These are phyloP conservation scores for Adansonia rubrostipa DNA, from an alignment of 441 rosid genomes.

Conservation along the genomic window DNA sequence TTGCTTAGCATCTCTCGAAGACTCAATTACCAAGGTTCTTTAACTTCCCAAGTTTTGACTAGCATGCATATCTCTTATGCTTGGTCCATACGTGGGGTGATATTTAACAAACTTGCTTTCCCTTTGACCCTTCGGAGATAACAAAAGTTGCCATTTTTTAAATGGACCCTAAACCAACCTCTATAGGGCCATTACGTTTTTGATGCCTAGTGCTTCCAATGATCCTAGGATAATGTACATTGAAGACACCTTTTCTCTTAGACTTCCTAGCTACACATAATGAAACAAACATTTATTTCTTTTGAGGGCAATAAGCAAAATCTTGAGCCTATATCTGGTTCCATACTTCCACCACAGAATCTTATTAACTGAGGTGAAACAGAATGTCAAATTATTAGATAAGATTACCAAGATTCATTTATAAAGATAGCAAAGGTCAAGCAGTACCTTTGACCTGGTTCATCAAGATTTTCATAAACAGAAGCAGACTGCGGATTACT, in stretches of 20 bases:
- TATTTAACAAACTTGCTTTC: conserved; percentile 9
- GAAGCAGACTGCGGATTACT: conserved; percentile 66
- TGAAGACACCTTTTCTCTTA: neutral
- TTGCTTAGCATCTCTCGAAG: conserved; percentile 11
- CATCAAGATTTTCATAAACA: conserved; percentile 85
- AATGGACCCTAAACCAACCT: neutral
- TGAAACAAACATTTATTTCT: neutral
- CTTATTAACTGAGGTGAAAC: conserved; percentile 5
- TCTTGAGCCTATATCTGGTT: conserved; percentile 17
- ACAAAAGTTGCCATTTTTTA: neutral
- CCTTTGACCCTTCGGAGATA: neutral
- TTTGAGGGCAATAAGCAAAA: conserved; percentile 12
- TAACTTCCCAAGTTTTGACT: neutral
- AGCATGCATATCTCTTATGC: neutral
- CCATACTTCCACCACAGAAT: conserved; percentile 21
- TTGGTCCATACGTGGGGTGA: neutral
- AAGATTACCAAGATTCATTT: conserved; percentile 11
- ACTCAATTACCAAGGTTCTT: neutral
- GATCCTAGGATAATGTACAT: neutral
- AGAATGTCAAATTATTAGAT: conserved; percentile 18
- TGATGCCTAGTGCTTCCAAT: neutral
- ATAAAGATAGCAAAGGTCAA: conserved; percentile 1
- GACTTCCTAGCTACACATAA: neutral
- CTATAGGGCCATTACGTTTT: neutral
- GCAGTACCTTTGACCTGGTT: conserved; percentile 81